These are phyloP conservation scores for Candida fluviatilis DNA, from an alignment of 805 yeast genomes.

Conservation along the genomic window DNA sequence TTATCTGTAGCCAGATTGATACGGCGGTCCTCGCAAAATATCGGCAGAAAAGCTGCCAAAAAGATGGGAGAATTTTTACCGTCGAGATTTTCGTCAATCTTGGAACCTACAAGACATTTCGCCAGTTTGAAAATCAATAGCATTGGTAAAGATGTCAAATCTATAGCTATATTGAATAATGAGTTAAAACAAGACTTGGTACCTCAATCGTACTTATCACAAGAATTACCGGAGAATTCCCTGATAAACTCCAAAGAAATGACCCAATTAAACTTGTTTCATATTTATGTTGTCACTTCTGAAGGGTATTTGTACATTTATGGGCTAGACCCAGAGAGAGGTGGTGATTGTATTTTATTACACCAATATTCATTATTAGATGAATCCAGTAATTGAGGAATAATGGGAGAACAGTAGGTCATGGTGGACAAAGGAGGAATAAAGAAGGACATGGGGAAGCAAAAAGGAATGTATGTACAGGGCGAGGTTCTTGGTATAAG, in stretches of 20 bases:
- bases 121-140: constrained; percentile 71
- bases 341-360: constrained; percentile 85
- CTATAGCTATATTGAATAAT: constrained; percentile 43
- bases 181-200: constrained; percentile 28
- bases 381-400: constrained; percentile 7
- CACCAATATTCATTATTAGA: constrained; percentile 61
- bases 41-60: constrained; percentile 80
- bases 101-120: constrained; percentile 89
- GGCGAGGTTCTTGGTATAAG: too few relatives aligned
- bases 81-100: constrained; percentile 68
- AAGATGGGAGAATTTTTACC: constrained; percentile 88
- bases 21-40: constrained; percentile 70
- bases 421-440: too few relatives aligned
- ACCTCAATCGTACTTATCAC: constrained; percentile 23
- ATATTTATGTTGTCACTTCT: constrained; percentile 70
- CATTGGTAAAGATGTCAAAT: constrained; percentile 35
- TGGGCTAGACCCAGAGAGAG: constrained; percentile 77
- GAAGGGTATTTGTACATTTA: constrained; percentile 81
- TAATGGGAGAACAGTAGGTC: background rate
- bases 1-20: constrained; percentile 72
- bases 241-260: constrained; percentile 17
- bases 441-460: too few relatives aligned
- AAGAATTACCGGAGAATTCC: constrained; percentile 10
- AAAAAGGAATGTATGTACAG: too few relatives aligned
- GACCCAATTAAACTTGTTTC: constrained; percentile 28